phyloP scores from a whole-genome alignment of 305 asterid genomes.

The Stenogyne calaminthoides region DNA sequence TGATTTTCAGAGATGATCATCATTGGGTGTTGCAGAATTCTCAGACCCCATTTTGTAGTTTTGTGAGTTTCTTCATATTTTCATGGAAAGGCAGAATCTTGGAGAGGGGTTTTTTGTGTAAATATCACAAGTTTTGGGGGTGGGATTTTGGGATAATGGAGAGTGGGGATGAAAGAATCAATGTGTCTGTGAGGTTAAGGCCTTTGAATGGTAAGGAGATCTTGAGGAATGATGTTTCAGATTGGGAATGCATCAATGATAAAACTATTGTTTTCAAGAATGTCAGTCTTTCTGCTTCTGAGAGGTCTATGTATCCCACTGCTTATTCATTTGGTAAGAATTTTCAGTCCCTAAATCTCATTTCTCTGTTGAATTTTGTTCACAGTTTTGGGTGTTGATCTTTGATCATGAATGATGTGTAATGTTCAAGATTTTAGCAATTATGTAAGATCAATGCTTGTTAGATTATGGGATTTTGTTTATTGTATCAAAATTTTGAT shows the following conservation, averaged over 20 bases:
- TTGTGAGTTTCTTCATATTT: constrained; percentile 24
- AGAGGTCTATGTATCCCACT: constrained; percentile 86
- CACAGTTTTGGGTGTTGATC: neutral
- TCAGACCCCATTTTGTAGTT: constrained; percentile 40
- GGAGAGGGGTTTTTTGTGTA: constrained; percentile 22
- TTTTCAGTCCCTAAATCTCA: neutral
- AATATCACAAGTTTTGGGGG: constrained; percentile 20
- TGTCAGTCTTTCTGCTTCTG: constrained; percentile 66
- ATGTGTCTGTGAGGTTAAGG: constrained; percentile 92
- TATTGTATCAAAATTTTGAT: too few species aligned
- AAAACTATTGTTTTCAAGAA: constrained; percentile 77
- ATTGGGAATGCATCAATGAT: constrained; percentile 95
- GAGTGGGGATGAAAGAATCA: constrained; percentile 72
- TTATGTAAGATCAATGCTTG: constrained; percentile 9
- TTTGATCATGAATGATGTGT: constrained; percentile 15
- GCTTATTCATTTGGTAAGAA: constrained; percentile 85
- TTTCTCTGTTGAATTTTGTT: neutral
- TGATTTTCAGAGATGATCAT: constrained; percentile 43
- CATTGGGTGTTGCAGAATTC: constrained; percentile 49
- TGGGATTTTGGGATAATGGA: constrained; percentile 49
- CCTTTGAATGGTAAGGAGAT: constrained; percentile 83
- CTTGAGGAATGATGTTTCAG: constrained; percentile 74
- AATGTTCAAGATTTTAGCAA: constrained; percentile 8
- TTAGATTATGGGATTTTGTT: neutral
- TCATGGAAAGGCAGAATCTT: constrained; percentile 24